Base-by-base conservation (phyloP, 148 eudicot species). In the Amaranthus hypochondriacus region DNA sequence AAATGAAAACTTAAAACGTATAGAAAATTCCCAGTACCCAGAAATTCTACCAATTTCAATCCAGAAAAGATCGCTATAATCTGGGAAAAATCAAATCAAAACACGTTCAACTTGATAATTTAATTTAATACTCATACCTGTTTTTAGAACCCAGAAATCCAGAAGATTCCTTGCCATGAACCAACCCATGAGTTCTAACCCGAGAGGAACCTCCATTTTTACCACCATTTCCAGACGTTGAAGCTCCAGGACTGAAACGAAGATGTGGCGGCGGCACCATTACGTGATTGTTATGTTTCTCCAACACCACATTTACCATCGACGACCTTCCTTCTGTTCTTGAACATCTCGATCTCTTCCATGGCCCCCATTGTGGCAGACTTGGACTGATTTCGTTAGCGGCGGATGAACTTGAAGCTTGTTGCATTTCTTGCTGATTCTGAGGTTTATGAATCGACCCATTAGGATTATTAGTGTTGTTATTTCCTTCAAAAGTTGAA, bases 341-440 rank as follows among this genome's bases (percentile, higher is more conserved):
- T 4, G 78, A 71, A 51, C 79, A 77, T 72, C 83, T 84, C 46
- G 84, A 81, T 75, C 86, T 81, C 81, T 84, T 84, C 48, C 69
- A 75, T 47, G 77, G 86, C 9, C 86, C 86, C 86, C 86, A 84
- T 66, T 81, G 86, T 15, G 81, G 73, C 60, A 84, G 63, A 10
- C 55, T 69, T 9, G 72, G 56, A 47, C 55, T 62, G 39, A 28
- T 62, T 61, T 73, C 68, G 14, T 73, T 57, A 48, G 10, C 15
- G 47, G 60, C 12, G 49, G 59, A 15, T 49, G 68, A n/a, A 42
- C 46, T 74, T 58, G 51, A 62, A 5, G 49, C 61, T 14, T 72
- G 77, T 0, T 66, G 48, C 28, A 62, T 4, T 7, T 59, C 7
- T 9, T 54, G 55, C 5, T 73, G 48, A 4, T 75, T 14, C 9